Base-by-base conservation (phyloP, 108 stramenopile genomes). In the Pseudonitzschia delicatissima region DNA sequence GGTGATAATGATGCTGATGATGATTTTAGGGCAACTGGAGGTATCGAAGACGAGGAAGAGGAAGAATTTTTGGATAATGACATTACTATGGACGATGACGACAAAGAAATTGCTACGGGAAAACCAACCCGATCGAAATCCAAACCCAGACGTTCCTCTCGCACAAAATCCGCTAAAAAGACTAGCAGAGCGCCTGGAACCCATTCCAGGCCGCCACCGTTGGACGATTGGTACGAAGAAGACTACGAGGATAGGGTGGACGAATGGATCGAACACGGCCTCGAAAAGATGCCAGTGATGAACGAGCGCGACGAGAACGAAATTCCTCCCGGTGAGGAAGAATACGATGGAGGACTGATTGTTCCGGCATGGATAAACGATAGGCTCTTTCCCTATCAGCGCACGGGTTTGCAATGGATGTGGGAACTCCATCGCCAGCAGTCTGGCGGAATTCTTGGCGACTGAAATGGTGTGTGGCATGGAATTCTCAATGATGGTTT, bases 371-470 rank as follows among this genome's bases (percentile, higher is more conserved):
- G 89, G 89, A 72, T 87, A 21, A 93, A 93, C 50, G 67, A 93
- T 74, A 72, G 87, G 0, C 71, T 96, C 15, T 93, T 93, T 76
- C 78, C 76, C 1, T 94, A 94, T 57, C 93, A 95, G 68, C 65
- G 88, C 15, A 79, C 81, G 20, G 96, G 88, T 6, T 51, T 98
- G 29, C 69, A 84, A 27, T 98, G 96, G 96, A 87, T 99, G 87
- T 98, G 96, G 96, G 88, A 93, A 55, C 81, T 97, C 26, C 90
- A 96, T 73, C 76, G 77, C 40, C 89, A 97, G 73, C 89, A 93
- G 59, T 91, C 82, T 1, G 98, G 98, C 1, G 98, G 98, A 18
- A 92, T 98, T 39, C 49, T 97, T 12, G 96, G 90, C 6, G 96
- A 96, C 58, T n/a, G 93, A 97, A 73, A 97, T 97, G 96, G 82